Evolutionary conservation across 2,329 filamentous ascomycete species (phyloP).

Genomic region (Calonectria hongkongensis): DNA sequence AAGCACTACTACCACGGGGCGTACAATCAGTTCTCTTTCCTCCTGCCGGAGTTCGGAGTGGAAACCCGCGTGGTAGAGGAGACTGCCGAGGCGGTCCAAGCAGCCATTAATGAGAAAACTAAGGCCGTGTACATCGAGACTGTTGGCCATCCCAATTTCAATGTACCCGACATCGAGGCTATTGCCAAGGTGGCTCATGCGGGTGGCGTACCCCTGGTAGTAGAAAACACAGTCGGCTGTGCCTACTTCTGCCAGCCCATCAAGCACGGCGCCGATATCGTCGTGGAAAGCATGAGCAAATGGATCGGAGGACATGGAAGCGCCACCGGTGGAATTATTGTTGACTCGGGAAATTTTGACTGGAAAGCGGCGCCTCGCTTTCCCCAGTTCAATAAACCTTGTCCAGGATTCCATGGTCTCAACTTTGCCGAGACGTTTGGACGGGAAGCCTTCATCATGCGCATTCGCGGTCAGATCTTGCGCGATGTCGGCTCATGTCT

Average conservation of each 20-base stretch:
- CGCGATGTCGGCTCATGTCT: conserved; percentile 88
- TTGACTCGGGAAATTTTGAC: conserved; percentile 93
- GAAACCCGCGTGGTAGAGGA: conserved; percentile 89
- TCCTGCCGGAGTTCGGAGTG: conserved; percentile 88
- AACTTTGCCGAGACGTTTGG: conserved; percentile 96
- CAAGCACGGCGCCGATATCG: conserved; percentile 91
- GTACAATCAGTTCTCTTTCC: conserved; percentile 96
- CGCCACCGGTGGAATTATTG: conserved; percentile 87
- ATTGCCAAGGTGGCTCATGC: conserved; percentile 85
- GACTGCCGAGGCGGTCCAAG: conserved; percentile 83
- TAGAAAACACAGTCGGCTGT: conserved; percentile 86
- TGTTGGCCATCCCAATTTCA: conserved; percentile 94
- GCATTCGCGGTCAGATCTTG: conserved; percentile 89
- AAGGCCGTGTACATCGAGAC: conserved; percentile 93
- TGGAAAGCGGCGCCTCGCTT: conserved; percentile 92
- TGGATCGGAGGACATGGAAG: conserved; percentile 97
- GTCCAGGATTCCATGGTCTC: conserved; percentile 90
- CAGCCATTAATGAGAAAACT: conserved; percentile 90
- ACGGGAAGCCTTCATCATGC: conserved; percentile 85
- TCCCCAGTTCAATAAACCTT: conserved; percentile 92
- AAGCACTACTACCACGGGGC: conserved; percentile 94
- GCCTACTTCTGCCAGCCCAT: conserved; percentile 92
- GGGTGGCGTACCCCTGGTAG: conserved; percentile 79
- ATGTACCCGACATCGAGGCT: conserved; percentile 91
- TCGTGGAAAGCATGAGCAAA: conserved; percentile 94